Evolutionary conservation across 192 early-diverging fungal species (phyloP).

Genomic region (Entrophospora sp.): DNA sequence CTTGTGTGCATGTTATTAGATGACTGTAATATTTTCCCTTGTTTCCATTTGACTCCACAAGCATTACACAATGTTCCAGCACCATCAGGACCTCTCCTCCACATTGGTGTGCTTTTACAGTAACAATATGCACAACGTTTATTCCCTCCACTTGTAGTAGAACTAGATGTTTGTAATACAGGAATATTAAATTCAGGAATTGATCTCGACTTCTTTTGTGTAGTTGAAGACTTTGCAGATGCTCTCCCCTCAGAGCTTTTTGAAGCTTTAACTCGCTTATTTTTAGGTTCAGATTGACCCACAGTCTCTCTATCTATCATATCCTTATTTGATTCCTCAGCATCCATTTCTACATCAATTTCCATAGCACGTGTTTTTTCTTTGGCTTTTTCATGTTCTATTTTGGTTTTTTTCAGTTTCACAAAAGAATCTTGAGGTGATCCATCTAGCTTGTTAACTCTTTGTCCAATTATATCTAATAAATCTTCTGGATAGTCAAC

Average conservation of each 20-base stretch:
- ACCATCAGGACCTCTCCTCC: slow-evolving; percentile 66
- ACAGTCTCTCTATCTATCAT: background rate
- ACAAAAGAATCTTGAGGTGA: too few species aligned
- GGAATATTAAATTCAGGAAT: background rate
- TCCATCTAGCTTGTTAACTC: slow-evolving; percentile 5
- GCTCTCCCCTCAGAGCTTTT: too few species aligned
- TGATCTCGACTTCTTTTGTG: slow-evolving; percentile 12
- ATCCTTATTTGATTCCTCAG: background rate
- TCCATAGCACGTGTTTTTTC: background rate
- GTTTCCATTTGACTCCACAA: slow-evolving; percentile 77
- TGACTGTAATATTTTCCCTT: slow-evolving; percentile 59
- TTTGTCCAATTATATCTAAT: slow-evolving; percentile 12
- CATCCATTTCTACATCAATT: slow-evolving; percentile 4
- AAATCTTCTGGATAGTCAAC: slow-evolving; percentile 8
- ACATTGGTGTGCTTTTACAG: slow-evolving; percentile 64
- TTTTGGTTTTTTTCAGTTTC: too few species aligned
- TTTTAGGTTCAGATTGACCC: background rate
- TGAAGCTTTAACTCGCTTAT: slow-evolving; percentile 2
- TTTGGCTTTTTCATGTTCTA: background rate
- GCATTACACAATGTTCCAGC: slow-evolving; percentile 69
- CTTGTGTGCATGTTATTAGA: background rate
- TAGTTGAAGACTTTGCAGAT: background rate
- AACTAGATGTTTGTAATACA: background rate
- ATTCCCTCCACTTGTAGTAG: slow-evolving; percentile 17
- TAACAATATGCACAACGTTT: slow-evolving; percentile 60